Evolutionary conservation across 2,329 filamentous ascomycete species (phyloP).

Genomic region (Phialophora tarda): DNA sequence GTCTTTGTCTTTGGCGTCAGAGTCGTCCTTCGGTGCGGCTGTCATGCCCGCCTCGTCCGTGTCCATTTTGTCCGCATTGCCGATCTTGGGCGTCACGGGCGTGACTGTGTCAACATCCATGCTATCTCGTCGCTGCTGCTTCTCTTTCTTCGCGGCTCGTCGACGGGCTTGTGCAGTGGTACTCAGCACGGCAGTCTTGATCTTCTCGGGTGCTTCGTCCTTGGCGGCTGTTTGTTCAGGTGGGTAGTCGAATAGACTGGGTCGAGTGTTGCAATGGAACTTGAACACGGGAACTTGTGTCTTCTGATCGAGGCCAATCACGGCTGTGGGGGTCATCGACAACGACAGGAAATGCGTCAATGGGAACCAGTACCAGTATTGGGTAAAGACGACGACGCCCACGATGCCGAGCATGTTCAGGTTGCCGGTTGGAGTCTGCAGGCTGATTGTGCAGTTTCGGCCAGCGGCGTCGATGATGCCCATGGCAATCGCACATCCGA

Average conservation of each 20-base stretch:
- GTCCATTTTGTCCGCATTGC: constrained; percentile 77
- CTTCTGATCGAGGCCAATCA: constrained; percentile 93
- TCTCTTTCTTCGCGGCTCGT: constrained; percentile 91
- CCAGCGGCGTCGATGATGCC: constrained; percentile 98
- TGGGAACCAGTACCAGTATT: constrained; percentile 99
- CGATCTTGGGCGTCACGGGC: constrained; percentile 72
- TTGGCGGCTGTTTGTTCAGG: constrained; percentile 95
- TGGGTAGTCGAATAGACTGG: constrained; percentile 96
- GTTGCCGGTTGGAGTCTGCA: constrained; percentile 97
- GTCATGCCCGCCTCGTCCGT: constrained; percentile 49
- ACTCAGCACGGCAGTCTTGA: constrained; percentile 93
- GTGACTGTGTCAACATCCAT: constrained; percentile 86
- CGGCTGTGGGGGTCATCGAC: constrained; percentile 93
- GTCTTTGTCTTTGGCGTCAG: constrained; percentile 67
- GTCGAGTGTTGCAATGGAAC: constrained; percentile 91
- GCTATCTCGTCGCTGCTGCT: constrained; percentile 84
- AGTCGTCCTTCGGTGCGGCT: constrained; percentile 45
- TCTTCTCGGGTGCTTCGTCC: constrained; percentile 89
- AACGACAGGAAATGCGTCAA: constrained; percentile 96
- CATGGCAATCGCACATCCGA: constrained; percentile 88
- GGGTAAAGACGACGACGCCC: constrained; percentile 96
- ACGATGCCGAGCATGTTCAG: constrained; percentile 98
- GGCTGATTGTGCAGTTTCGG: constrained; percentile 95
- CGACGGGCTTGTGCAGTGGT: constrained; percentile 97
- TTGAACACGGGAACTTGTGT: constrained; percentile 93